Evolutionary conservation across 2,329 filamentous ascomycete species (phyloP), one percentile per base, ranked within the genome.

Genomic region (Cladophialophora psammophila): DNA sequence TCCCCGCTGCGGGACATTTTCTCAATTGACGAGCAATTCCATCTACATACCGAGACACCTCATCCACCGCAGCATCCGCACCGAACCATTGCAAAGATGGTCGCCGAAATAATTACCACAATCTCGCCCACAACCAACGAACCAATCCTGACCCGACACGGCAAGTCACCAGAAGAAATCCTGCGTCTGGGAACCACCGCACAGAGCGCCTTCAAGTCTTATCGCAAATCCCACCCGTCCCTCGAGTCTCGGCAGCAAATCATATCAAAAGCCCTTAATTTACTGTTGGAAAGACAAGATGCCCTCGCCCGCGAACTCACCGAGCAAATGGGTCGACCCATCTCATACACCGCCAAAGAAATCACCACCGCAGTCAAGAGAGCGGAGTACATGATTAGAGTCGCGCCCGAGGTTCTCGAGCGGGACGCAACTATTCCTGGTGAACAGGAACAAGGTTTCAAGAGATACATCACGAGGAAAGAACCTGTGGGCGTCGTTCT

Each of bases 311-410:
- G 88, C 72, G 94, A 97, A 78, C 82, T 98, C 67, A 97, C 94
- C 0, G 90, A 92, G 77, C 94, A 98, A 82, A 98, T 98, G 94
- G 94, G 94, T 50, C 87, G 94, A 20, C 94, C 94, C 38, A 97
- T 97, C 74, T 87, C 91, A 42, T 97, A 94, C 78, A 91, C 92
- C 0, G 89, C 86, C 55, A 93, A 89, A 72, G 94, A 98, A 82
- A 86, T 98, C 72, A 82, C 87, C 35, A 98, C 94, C 15, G 94
- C 94, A 7, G 87, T 96, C 71, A 92, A 91, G 81, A 88, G 94
- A 70, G 91, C 90, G 71, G 89, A 96, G 76, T 96, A 96, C 76
- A 83, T 98, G 65, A 85, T 96, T 74, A 93, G 92, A 77, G 90
- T 97, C 70, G 93, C 91, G 73, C 87, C 89, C 10, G 91, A 95